Evolutionary conservation across 2,329 filamentous ascomycete genomes (phyloP).

Genomic region (Knoxdaviesia proteae): DNA sequence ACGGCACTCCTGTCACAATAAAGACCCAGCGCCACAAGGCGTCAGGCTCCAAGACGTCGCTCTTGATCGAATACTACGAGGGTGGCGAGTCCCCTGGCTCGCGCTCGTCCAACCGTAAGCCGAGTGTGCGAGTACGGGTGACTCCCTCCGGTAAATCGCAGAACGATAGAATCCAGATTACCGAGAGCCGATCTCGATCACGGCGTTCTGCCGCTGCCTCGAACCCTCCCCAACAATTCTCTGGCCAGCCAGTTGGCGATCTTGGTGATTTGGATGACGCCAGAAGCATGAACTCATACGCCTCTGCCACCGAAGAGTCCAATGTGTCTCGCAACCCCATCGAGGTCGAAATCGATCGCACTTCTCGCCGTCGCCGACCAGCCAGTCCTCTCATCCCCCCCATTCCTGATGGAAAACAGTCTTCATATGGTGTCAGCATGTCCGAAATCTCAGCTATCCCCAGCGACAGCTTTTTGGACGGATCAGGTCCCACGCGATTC

Average conservation of each 20-base stretch:
- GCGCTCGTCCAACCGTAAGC: constrained; percentile 39
- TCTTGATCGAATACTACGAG: constrained; percentile 92
- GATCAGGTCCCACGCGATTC: constrained; percentile 23
- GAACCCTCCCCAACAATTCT: constrained; percentile 24
- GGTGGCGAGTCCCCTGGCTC: constrained; percentile 36
- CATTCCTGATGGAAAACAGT: constrained; percentile 25
- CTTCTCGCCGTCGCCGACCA: constrained; percentile 29
- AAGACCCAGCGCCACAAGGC: constrained; percentile 45
- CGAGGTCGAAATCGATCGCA: constrained; percentile 68
- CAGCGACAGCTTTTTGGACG: constrained; percentile 39
- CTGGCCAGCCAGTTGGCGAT: constrained; percentile 15
- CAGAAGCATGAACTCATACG: constrained; percentile 50
- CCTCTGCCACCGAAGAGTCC: constrained; percentile 60
- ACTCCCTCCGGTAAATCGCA: constrained; percentile 54
- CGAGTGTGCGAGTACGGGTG: constrained; percentile 61
- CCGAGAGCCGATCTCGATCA: constrained; percentile 58
- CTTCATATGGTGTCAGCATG: constrained; percentile 40
- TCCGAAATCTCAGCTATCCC: constrained; percentile 74
- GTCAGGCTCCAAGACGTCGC: constrained; percentile 61
- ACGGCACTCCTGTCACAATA: constrained; percentile 84
- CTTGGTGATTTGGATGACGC: constrained; percentile 37
- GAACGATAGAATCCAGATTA: constrained; percentile 70
- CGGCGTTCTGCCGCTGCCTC: constrained; percentile 26
- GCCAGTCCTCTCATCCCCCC: constrained; percentile 47
- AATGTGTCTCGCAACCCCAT: constrained; percentile 59